Percentiles rank a stretch among this genome's conserved stretches.
Conservation (phyloP, 1,139 yeast genomes). For the Kluyveromyces marxianus region DNA sequence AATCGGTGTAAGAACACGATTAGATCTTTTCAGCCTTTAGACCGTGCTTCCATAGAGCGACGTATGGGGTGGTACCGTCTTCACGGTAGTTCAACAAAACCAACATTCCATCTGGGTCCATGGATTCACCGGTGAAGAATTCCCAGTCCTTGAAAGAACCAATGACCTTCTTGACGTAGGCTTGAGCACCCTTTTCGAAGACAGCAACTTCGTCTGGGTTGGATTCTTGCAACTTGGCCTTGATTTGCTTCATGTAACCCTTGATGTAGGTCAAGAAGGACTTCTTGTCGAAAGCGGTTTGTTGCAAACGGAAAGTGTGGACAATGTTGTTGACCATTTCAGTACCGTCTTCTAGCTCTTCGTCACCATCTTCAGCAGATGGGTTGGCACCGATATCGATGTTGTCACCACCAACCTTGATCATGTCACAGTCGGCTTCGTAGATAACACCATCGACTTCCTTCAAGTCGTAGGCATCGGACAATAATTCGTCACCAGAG, state of each 20-base stretch:
- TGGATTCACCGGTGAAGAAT: conserved; percentile 98
- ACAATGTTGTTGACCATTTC: conserved; percentile 96
- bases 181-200: conserved; percentile 95
- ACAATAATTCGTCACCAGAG: conserved; percentile 92
- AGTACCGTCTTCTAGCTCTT: conserved; percentile 74
- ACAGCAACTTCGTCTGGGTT: conserved; percentile 78
- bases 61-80: conserved; percentile 97
- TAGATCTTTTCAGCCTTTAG: conserved; percentile 81
- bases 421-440: conserved; percentile 96
- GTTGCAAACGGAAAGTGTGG: conserved; percentile 96
- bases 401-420: conserved; percentile 81
- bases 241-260: conserved; percentile 96
- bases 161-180: conserved; percentile 92
- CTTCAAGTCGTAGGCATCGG: conserved; percentile 91
- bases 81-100: conserved; percentile 99
- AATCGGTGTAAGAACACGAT: conserved; percentile 19
- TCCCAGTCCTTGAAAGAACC: conserved; percentile 98
- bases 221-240: conserved; percentile 79
- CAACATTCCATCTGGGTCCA: conserved; percentile 99
- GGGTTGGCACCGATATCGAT: conserved; percentile 99
- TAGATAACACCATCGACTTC: conserved; percentile 83
- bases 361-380: conserved; percentile 91
- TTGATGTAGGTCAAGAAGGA: conserved; percentile 91
- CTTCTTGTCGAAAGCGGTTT: conserved; percentile 94
- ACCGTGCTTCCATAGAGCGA: conserved; percentile 99